Evolutionary conservation across 176 grass and related monocot species (phyloP).

Genomic region (Juncus effusus): DNA sequence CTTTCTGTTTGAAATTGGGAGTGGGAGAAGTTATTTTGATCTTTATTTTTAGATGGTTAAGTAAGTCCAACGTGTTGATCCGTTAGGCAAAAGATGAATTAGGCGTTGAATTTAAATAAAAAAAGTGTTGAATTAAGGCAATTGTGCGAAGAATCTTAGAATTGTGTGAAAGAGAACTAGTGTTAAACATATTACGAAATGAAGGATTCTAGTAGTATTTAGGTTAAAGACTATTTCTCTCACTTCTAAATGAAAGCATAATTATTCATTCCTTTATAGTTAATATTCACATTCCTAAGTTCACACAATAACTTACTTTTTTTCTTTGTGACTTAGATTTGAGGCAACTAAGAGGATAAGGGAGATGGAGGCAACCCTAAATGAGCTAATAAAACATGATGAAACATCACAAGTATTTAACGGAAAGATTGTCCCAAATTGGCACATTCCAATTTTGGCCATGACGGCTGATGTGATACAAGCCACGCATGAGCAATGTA

Average conservation of each 20-base stretch:
- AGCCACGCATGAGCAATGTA: slow-evolving; percentile 88
- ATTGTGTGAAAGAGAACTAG: too few relatives aligned
- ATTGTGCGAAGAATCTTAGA: too few relatives aligned
- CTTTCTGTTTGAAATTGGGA: slow-evolving; percentile 1
- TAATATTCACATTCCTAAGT: too few relatives aligned
- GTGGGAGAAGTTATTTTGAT: not conserved
- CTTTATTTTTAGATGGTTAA: too few relatives aligned
- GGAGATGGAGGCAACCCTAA: slow-evolving; percentile 70
- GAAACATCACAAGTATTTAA: slow-evolving; percentile 41
- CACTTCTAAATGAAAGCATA: slow-evolving; percentile 8
- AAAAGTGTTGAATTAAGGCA: too few relatives aligned
- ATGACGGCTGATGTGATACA: slow-evolving; percentile 99
- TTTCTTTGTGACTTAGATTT: slow-evolving; percentile 53
- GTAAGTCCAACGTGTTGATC: too few relatives aligned
- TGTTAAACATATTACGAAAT: too few relatives aligned
- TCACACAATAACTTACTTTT: not conserved
- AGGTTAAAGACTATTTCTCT: too few relatives aligned
- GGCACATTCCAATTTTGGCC: slow-evolving; percentile 90
- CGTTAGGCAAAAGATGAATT: too few relatives aligned
- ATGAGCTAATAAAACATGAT: slow-evolving; percentile 54
- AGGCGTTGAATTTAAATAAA: too few relatives aligned
- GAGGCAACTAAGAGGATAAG: slow-evolving; percentile 86
- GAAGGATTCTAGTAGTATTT: too few relatives aligned
- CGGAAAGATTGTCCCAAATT: slow-evolving; percentile 37
- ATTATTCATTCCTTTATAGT: too few relatives aligned